These are phyloP conservation scores for Neoboletus subvelutipes DNA, from an alignment of 768 basidiomycete species.

Conservation along the genomic window DNA sequence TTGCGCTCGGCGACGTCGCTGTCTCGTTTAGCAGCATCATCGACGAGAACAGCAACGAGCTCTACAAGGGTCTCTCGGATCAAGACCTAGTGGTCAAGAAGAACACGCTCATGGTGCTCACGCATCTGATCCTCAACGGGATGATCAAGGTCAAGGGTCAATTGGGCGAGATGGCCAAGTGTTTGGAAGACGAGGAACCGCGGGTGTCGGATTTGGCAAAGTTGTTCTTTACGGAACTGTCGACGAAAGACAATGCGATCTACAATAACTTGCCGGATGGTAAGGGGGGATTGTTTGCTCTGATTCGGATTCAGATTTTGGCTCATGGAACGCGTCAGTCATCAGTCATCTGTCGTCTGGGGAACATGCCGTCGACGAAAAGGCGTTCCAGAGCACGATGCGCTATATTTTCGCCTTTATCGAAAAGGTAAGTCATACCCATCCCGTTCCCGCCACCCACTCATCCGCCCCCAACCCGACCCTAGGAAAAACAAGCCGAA, in stretches of 20 bases:
- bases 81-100: slow-evolving; percentile 90
- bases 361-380: slow-evolving; percentile 88
- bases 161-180: slow-evolving; percentile 99
- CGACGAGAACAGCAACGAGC: slow-evolving; percentile 93
- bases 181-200: slow-evolving; percentile 86
- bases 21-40: slow-evolving; percentile 97
- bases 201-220: slow-evolving; percentile 94
- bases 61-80: slow-evolving; percentile 94
- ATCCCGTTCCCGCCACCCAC: rapidly evolving
- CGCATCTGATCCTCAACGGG: slow-evolving; percentile 93
- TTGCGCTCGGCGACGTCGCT: slow-evolving; percentile 95
- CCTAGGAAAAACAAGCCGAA: slow-evolving; percentile 96
- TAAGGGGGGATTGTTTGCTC: slow-evolving; percentile 32
- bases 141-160: slow-evolving; percentile 99
- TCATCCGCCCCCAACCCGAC: not conserved
- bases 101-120: slow-evolving; percentile 98
- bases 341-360: slow-evolving; percentile 95
- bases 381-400: slow-evolving; percentile 89
- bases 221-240: slow-evolving; percentile 93
- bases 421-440: slow-evolving; percentile 68
- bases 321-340: slow-evolving; percentile 44
- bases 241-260: slow-evolving; percentile 97
- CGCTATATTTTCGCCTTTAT: slow-evolving; percentile 95
- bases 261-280: slow-evolving; percentile 98
- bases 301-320: not conserved